These are phyloP conservation scores for Ceratocystis smalleyi DNA, from an alignment of 2,329 filamentous ascomycete genomes.

Conservation along the genomic window DNA sequence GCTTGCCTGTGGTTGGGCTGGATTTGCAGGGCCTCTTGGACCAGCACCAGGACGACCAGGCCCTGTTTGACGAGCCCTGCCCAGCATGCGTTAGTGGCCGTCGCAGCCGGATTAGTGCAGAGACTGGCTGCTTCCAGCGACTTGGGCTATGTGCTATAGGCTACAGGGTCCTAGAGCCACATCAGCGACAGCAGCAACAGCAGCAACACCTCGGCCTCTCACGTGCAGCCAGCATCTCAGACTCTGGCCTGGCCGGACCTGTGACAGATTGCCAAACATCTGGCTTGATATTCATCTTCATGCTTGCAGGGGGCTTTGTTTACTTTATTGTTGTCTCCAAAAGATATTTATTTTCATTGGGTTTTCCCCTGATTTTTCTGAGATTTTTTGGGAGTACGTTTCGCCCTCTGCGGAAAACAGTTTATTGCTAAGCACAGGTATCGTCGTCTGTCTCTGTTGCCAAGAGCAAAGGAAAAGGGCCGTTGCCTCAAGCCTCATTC, in stretches of 20 bases:
- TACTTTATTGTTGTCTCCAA: background rate
- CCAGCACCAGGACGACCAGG: background rate
- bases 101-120: background rate
- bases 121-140: background rate
- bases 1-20: background rate
- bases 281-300: background rate
- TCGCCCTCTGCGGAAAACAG: background rate
- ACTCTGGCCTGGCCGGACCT: background rate
- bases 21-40: background rate
- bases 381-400: background rate
- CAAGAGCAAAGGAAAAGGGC: background rate
- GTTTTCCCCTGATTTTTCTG: background rate
- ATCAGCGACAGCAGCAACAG: no score
- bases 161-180: no score
- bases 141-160: background rate
- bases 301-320: slow-evolving; percentile 1
- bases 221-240: background rate
- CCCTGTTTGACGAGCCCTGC: background rate
- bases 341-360: background rate
- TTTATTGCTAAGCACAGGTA: background rate
- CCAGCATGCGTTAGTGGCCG: background rate
- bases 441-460: background rate
- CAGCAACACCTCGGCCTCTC: no score
- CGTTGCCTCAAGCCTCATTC: background rate
- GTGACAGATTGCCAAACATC: background rate